Evolutionary conservation across 164 flowering plant species (phyloP).

Genomic region (Chimonanthus salicifolius): DNA sequence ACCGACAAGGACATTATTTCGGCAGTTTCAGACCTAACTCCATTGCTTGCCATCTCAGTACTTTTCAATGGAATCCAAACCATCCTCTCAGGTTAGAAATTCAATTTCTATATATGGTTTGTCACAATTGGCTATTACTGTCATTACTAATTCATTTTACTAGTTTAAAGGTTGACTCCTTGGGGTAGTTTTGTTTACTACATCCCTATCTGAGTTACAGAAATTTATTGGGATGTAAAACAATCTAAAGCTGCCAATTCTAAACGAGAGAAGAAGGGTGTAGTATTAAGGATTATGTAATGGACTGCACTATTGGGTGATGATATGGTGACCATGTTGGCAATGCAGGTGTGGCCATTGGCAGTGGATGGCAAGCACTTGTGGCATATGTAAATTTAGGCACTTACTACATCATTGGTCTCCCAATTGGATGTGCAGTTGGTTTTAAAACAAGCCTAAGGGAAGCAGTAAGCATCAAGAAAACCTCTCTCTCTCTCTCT

Average conservation of each 20-base stretch:
- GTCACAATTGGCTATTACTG: neutral
- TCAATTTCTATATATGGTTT: neutral
- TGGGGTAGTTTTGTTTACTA: neutral
- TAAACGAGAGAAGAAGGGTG: too few species aligned
- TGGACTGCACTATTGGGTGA: neutral
- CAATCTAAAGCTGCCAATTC: too few species aligned
- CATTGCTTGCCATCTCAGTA: conserved; percentile 59
- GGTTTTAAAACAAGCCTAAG: conserved; percentile 70
- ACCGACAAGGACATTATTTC: conserved; percentile 35
- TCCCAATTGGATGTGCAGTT: conserved; percentile 71
- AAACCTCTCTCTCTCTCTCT: conserved; percentile 1
- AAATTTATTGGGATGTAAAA: neutral
- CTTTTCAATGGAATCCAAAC: conserved; percentile 70
- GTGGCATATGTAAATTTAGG: conserved; percentile 72
- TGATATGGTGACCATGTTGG: neutral
- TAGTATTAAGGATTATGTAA: too few species aligned
- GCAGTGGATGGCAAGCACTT: conserved; percentile 78
- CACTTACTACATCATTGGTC: conserved; percentile 66
- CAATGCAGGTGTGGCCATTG: conserved; percentile 63
- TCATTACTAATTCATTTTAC: neutral
- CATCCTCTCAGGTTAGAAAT: conserved; percentile 50
- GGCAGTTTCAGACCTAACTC: conserved; percentile 48
- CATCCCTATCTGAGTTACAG: neutral
- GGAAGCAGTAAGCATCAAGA: conserved; percentile 33
- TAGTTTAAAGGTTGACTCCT: neutral